Percentiles rank a stretch among this genome's conserved stretches.
phyloP scores from a whole-genome alignment of 2,329 filamentous ascomycete genomes.

The Phoma herbarum region DNA sequence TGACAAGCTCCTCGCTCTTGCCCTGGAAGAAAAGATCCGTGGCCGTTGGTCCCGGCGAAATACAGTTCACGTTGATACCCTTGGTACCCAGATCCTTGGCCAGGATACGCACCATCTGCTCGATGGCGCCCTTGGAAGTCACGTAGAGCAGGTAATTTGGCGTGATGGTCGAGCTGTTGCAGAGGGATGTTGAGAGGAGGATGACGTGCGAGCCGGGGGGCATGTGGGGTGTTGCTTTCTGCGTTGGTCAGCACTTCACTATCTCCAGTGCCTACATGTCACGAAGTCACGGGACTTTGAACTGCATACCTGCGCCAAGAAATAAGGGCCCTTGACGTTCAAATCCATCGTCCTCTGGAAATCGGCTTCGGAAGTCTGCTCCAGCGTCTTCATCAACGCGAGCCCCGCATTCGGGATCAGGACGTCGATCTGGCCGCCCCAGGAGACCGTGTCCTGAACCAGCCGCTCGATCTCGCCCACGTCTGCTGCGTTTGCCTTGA shows the following conservation, averaged over 20 bases:
- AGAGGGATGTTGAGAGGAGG: conserved; percentile 34
- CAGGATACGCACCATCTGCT: conserved; percentile 65
- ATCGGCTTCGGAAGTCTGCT: conserved; percentile 68
- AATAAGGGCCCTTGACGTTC: conserved; percentile 56
- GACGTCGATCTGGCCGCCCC: conserved; percentile 64
- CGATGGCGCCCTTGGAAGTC: conserved; percentile 67
- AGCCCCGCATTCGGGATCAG: conserved; percentile 66
- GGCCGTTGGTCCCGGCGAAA: conserved; percentile 64
- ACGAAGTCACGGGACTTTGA: not conserved
- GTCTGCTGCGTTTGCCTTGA: conserved; percentile 65
- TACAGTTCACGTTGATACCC: conserved; percentile 61
- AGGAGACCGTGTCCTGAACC: conserved; percentile 35
- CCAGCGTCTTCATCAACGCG: conserved; percentile 59
- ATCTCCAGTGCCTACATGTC: not conserved
- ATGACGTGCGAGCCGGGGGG: conserved; percentile 24
- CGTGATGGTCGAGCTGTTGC: conserved; percentile 24
- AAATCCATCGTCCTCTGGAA: conserved; percentile 70
- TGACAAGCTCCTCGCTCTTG: conserved; percentile 45
- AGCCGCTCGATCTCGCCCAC: conserved; percentile 60
- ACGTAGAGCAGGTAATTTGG: conserved; percentile 55
- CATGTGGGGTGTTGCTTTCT: conserved; percentile 41
- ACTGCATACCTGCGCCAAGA: conserved; percentile 31
- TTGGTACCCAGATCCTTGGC: conserved; percentile 64
- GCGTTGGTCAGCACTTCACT: not conserved
- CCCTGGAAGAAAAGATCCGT: conserved; percentile 64